Percentiles rank a stretch among this genome's conserved stretches.
Conservation (phyloP, 371 early-diverging fungal genomes). For the Scutellospora calospora region DNA sequence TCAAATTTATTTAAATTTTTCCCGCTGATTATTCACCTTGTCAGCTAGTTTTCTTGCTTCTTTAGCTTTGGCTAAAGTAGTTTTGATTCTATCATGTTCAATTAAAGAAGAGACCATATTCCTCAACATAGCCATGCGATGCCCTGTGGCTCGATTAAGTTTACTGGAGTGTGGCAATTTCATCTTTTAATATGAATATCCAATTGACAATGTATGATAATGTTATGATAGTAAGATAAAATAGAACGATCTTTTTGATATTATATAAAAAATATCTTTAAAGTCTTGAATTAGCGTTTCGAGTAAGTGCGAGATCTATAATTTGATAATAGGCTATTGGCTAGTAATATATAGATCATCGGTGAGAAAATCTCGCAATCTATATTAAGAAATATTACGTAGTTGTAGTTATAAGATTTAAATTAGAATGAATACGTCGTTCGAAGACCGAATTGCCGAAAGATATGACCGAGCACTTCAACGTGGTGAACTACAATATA, state of each 20-base stretch:
- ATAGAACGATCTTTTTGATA: too few species aligned
- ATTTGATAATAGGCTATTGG: too few species aligned
- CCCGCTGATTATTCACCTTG: constrained; percentile 57
- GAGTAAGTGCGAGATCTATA: too few species aligned
- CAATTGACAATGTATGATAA: too few species aligned
- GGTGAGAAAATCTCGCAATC: too few species aligned
- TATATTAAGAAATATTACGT: too few species aligned
- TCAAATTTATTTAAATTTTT: not conserved
- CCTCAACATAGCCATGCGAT: constrained; percentile 84
- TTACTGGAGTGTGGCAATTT: not conserved
- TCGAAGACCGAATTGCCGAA: constrained; percentile 13
- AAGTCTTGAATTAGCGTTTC: too few species aligned
- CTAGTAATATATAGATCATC: too few species aligned
- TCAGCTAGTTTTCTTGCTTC: constrained; percentile 89
- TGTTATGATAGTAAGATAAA: too few species aligned
- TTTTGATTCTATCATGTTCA: constrained; percentile 90
- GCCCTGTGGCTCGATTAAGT: constrained; percentile 75
- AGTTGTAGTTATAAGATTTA: too few species aligned
- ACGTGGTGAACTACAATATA: constrained; percentile 23
- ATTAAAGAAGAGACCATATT: constrained; percentile 91
- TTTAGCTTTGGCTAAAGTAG: constrained; percentile 95
- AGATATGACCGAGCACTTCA: constrained; percentile 25
- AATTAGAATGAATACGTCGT: constrained; percentile 18
- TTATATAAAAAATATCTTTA: too few species aligned
- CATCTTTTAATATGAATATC: too few species aligned